Evolutionary conservation across 2,329 filamentous ascomycete genomes (phyloP), one percentile per base, ranked within the genome.

Genomic region (Pseudofabraea citricarpa): DNA sequence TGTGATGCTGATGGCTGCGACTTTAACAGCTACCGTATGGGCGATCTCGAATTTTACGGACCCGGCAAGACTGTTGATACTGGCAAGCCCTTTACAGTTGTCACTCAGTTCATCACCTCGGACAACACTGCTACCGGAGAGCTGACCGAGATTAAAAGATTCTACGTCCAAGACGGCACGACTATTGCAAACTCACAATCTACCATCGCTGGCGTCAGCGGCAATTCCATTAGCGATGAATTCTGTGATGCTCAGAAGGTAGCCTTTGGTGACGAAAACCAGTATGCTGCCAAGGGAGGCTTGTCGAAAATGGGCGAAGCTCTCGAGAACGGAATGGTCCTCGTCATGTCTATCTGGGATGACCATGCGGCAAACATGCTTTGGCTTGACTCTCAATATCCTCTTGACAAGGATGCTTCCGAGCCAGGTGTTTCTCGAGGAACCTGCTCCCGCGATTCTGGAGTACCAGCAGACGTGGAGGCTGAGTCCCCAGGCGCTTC

Each of bases 301-400:
- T 60, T 81, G 51, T 60, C 66, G 6, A 63, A 62, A 22, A 78
- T 85, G 71, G 70, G 73, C 47, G 60, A 66, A 1, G 78, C 77
- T 21, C 65, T 85, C 41, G 61, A 63, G 9, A 59, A 77, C 24
- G 56, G 56, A 36, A 81, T 84, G 75, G 81, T 84, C 37, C 70
- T 86, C 10, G 80, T 83, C 56, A 74, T 85, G 73, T 74, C 70
- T 36, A 68, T 81, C 55, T 77, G 74, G 74, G 63, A 68, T 53
- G 68, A 71, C 48, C 76, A 86, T 64, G 63, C 73, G 46, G 68
- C 76, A 56, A 73, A 83, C 67, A 88, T 88, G 83, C 74, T 84
- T 56, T 89, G 85, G 85, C 75, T 89, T 56, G 84, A 89, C 70
- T 77, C 76, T 49, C 74, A 69, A 61, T 85, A 77, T 71, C 83